Evolutionary conservation across 2,329 filamentous ascomycete genomes (phyloP), one percentile per base, ranked within the genome.

Genomic region (Tolypocladium album): DNA sequence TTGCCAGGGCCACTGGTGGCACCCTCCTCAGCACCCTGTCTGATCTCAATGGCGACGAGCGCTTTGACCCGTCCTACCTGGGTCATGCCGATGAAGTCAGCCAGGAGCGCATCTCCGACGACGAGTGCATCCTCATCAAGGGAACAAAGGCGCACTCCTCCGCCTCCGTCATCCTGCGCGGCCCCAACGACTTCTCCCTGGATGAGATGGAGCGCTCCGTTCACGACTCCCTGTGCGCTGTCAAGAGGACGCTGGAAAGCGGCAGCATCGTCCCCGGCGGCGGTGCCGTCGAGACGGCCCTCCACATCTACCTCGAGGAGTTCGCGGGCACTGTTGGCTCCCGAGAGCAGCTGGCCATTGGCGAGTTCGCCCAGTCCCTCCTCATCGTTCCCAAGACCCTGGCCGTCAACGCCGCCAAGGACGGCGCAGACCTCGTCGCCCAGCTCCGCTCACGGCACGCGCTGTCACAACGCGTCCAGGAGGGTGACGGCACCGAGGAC

Each of bases 141-240:
- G 93, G 93, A 59, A 96, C 94, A 70, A 97, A 97, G 80, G 84
- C 89, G 36, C 91, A 94, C 77, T 94, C 89, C 3, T 96, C 92
- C 8, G 92, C 94, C 38, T 99, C 94, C 22, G 92, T 97, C 75
- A 95, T 99, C 67, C 88, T 99, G 59, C 90, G 94, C 61, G 94
- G 94, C 55, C 83, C 94, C 67, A 97, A 99, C 76, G 94, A 99
- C 75, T 97, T 89, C 78, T 90, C 91, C 62, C 85, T 99, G 38
- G 94, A 99, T 71, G 94, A 99, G 82, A 99, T 97, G 93, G 94
- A 99, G 82, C 89, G 94, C 65, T 97, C 94, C 1, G 87, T 99
- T 22, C 94, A 99, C 78, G 94, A 99, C 76, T 96, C 93, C 17
- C 82, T 99, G 55, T 97, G 90, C 66, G 94, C 94, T 55, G 92